phyloP scores from a whole-genome alignment of 805 yeast species.

The Myxozyma neotropica region DNA sequence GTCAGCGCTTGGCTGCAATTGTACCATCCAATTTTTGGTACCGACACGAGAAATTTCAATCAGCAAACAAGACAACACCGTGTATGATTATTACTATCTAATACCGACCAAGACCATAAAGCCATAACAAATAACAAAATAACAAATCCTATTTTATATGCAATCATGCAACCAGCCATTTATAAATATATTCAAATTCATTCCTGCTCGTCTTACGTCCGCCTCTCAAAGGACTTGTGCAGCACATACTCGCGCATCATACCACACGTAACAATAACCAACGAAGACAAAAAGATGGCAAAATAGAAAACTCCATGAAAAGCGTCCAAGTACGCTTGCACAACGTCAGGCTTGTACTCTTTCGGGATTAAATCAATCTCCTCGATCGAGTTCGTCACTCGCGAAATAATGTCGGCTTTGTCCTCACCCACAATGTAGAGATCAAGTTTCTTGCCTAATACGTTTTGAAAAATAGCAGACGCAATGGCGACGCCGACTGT shows the following conservation, averaged over 20 bases:
- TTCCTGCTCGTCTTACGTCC: not conserved
- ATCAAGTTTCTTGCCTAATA: slow-evolving; percentile 40
- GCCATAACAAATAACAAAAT: not conserved
- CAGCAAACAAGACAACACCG: too few species aligned
- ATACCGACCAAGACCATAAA: not conserved
- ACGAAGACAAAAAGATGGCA: slow-evolving; percentile 23
- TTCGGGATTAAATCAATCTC: slow-evolving; percentile 22
- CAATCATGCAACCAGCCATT: too few species aligned
- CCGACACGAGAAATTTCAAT: too few species aligned
- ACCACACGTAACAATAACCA: slow-evolving; percentile 26
- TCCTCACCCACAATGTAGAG: slow-evolving; percentile 22
- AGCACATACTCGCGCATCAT: slow-evolving; percentile 30
- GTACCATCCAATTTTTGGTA: too few species aligned
- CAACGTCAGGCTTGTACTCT: slow-evolving; percentile 22
- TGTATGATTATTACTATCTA: not conserved
- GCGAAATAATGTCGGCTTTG: slow-evolving; percentile 24
- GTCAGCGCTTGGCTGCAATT: too few species aligned
- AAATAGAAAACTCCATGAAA: slow-evolving; percentile 32
- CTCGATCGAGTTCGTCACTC: slow-evolving; percentile 29
- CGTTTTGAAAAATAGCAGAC: slow-evolving; percentile 56
- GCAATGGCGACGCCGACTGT: slow-evolving; percentile 67
- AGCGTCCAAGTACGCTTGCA: slow-evolving; percentile 31
- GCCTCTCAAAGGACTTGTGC: slow-evolving; percentile 16
- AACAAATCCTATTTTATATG: not conserved
- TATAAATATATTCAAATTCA: too few species aligned